phyloP scores from a whole-genome alignment of 768 basidiomycete genomes.

The Leccinum uliginosum region DNA sequence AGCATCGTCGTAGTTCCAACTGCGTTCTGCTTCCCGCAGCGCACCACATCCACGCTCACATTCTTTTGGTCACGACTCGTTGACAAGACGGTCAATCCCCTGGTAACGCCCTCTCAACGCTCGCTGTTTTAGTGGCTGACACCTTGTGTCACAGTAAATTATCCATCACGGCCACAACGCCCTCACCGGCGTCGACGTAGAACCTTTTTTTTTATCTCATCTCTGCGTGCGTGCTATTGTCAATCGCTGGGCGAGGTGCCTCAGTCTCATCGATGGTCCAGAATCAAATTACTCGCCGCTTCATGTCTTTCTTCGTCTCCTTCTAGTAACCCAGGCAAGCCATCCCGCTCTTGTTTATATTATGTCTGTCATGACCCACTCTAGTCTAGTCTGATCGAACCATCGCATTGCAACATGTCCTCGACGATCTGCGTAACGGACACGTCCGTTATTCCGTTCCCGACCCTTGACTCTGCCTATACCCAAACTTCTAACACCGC shows the following conservation, averaged over 20 bases:
- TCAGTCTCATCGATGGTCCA: slow-evolving; percentile 15
- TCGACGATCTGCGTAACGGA: slow-evolving; percentile 23
- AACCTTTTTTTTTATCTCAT: slow-evolving; percentile 1
- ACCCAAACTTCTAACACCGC: slow-evolving; percentile 48
- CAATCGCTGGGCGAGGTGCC: background rate
- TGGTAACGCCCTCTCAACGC: slow-evolving; percentile 1
- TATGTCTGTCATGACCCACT: background rate
- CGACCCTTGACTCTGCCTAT: slow-evolving; percentile 19
- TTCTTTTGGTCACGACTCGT: slow-evolving; percentile 19
- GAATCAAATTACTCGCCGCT: slow-evolving; percentile 11
- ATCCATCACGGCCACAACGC: slow-evolving; percentile 6
- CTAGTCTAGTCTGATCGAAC: slow-evolving; percentile 3
- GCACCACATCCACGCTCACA: slow-evolving; percentile 2
- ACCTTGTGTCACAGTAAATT: slow-evolving; percentile 13
- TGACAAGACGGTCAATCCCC: background rate
- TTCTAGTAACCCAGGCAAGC: slow-evolving; percentile 13
- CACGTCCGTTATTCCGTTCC: slow-evolving; percentile 27
- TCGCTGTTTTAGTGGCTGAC: slow-evolving; percentile 7
- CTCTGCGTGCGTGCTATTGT: slow-evolving; percentile 10
- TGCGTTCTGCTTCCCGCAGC: background rate
- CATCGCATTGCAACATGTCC: slow-evolving; percentile 11
- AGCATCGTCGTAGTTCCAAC: slow-evolving; percentile 7
- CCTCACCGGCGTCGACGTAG: slow-evolving; percentile 6
- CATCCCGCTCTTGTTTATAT: background rate
- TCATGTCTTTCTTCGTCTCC: slow-evolving; percentile 15